Base-by-base conservation (phyloP, 306 rosid genomes). In the Myrica gale region DNA sequence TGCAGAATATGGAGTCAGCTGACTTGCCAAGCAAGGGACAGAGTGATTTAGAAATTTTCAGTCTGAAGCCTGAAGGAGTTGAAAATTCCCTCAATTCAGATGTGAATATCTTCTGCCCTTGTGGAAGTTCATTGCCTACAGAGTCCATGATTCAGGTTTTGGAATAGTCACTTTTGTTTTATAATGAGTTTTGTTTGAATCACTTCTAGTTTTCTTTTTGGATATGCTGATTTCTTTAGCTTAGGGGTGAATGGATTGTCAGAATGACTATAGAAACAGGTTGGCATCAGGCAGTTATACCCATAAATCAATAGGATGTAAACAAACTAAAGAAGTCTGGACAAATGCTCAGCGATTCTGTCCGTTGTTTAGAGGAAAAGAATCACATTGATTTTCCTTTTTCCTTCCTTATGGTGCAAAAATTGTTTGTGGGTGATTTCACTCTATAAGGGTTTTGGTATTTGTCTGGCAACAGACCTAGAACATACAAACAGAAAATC, bases 31-130 rank as follows among this genome's bases (percentile, higher is more conserved):
- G 17, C 6, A 60, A 23, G 43, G 67, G 42, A 60, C 67, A 26
- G n/a, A 5, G 19, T 9, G 17, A 9, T 5, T 60, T 42, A 51
- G 70, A 66, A 41, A 66, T 9, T 23, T 17, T 44, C 51, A 66
- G 50, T 66, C 70, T 16, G 46, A 66, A 42, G 70, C 70, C 48
- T 41, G 70, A 17, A 65, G 70, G 39, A 9, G 0, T 65, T 65
- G 50, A 42, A 65, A 65, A 41, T 39, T 8, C 50, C 4, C 17
- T 42, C 50, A 41, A n/a, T 41, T 41, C 26, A 7, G 13, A 42
- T 9, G 7, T n/a, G 70, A 66, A 66, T 13, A 66, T 66, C 42
- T 66, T 7, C 70, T 66, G 70, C 70, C 70, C 70, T 5, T 66
- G 70, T 42, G 32, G 70, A 66, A 42, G 15, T n/a, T 66, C 70